A percentile compares a stretch with the other conserved stretches of the same genome.
Evolutionary conservation across 768 basidiomycete genomes (phyloP).

Genomic region (Dentipellis fragilis): DNA sequence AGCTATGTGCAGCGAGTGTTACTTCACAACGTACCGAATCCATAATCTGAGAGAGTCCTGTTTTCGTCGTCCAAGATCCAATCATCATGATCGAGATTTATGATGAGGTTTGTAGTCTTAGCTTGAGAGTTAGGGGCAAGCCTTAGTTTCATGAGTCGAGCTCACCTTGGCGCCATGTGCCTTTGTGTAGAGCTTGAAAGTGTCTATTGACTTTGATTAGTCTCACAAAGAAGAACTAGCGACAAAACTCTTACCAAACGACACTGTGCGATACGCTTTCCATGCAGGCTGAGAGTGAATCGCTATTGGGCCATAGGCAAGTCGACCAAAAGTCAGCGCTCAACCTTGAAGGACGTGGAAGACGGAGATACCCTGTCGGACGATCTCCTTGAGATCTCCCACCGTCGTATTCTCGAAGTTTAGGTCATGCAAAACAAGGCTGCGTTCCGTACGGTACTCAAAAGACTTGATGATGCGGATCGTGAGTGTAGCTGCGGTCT

Average conservation of each 20-base stretch:
- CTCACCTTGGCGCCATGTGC: slow-evolving; percentile 90
- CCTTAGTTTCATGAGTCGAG: too few species aligned
- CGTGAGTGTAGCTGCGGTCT: slow-evolving; percentile 75
- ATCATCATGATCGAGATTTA: slow-evolving; percentile 92
- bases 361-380: slow-evolving; percentile 42
- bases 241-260: slow-evolving; percentile 47
- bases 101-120: slow-evolving; percentile 94
- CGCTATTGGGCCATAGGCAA: too few species aligned
- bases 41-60: slow-evolving; percentile 55
- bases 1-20: slow-evolving; percentile 1
- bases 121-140: not conserved
- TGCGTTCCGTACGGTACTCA: slow-evolving; percentile 81
- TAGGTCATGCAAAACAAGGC: slow-evolving; percentile 72
- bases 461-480: slow-evolving; percentile 93
- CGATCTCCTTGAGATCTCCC: slow-evolving; percentile 63
- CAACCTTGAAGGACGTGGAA: slow-evolving; percentile 5
- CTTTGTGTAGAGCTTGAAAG: slow-evolving; percentile 86
- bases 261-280: slow-evolving; percentile 76
- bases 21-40: slow-evolving; percentile 50
- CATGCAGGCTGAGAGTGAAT: slow-evolving; percentile 68
- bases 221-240: not conserved
- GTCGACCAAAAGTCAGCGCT: slow-evolving; percentile 4
- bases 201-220: slow-evolving; percentile 42
- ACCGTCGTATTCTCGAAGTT: slow-evolving; percentile 78
- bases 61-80: slow-evolving; percentile 75